phyloP scores from a whole-genome alignment of 2,329 filamentous ascomycete genomes.

The Sclerotinia glacialis region DNA sequence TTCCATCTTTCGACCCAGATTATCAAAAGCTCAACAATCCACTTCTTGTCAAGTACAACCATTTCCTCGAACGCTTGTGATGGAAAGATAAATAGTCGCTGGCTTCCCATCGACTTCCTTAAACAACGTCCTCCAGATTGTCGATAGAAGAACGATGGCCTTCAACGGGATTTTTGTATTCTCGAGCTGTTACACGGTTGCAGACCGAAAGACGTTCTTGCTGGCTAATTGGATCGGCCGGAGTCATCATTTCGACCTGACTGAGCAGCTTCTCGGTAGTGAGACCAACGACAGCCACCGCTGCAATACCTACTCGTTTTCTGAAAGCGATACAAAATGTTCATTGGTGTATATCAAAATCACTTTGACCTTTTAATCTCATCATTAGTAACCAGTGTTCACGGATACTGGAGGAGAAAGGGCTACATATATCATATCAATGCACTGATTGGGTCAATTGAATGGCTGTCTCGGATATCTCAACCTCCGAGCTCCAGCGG shows the following conservation, averaged over 20 bases:
- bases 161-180: neutral
- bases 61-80: neutral
- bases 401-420: neutral
- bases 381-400: neutral
- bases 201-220: neutral
- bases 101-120: neutral
- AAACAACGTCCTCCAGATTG: neutral
- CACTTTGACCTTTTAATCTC: neutral
- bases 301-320: too few species aligned
- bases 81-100: neutral
- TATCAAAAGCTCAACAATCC: neutral
- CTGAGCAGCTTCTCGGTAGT: neutral
- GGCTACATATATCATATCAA: too few species aligned
- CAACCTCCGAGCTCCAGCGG: conserved; percentile 1
- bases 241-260: neutral
- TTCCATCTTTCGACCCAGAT: neutral
- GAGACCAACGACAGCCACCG: neutral
- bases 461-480: neutral
- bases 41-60: neutral
- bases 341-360: neutral
- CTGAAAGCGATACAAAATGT: neutral
- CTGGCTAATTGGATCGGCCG: neutral
- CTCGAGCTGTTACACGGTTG: neutral
- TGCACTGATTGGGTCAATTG: neutral
- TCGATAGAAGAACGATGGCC: neutral